Conservation (phyloP, 805 yeast genomes). For the Saccharomyces kudriavzevii region DNA sequence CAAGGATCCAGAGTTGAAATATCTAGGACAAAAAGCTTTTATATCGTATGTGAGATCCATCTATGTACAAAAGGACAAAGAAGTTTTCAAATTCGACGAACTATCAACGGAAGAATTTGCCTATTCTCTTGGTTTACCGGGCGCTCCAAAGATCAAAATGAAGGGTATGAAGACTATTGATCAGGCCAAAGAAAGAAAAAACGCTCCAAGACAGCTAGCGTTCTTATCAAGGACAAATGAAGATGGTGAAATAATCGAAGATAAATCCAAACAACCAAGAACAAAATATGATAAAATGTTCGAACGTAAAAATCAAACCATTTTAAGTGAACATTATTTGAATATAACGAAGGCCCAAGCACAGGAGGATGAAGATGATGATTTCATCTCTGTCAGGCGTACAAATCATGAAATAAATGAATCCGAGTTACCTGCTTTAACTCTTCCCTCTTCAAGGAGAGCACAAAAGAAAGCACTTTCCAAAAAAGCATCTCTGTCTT, state of each 20-base stretch:
- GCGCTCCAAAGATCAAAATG: conserved; percentile 88
- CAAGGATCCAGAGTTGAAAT: conserved; percentile 84
- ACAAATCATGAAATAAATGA: conserved; percentile 63
- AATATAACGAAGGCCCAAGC: conserved; percentile 50
- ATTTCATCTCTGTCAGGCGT: conserved; percentile 75
- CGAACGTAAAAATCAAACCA: conserved; percentile 87
- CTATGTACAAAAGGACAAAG: conserved; percentile 79
- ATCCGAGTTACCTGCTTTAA: conserved; percentile 54
- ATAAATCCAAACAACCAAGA: conserved; percentile 39
- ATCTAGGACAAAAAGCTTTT: conserved; percentile 92
- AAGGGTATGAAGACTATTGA: conserved; percentile 38
- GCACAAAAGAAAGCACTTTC: conserved; percentile 79
- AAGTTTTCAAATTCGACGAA: conserved; percentile 67
- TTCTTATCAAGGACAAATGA: conserved; percentile 49
- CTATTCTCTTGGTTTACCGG: conserved; percentile 83
- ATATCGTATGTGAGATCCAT: conserved; percentile 83
- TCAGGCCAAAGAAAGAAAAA: conserved; percentile 63
- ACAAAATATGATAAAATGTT: conserved; percentile 95
- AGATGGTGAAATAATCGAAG: conserved; percentile 50
- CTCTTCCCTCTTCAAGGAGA: conserved; percentile 69
- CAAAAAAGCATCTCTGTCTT: conserved; percentile 60
- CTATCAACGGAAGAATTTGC: conserved; percentile 82
- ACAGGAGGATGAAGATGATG: conserved; percentile 49
- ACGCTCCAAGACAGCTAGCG: conserved; percentile 64
- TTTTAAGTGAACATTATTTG: conserved; percentile 79